These are phyloP conservation scores for Globisporangium carolinianum DNA, from an alignment of 352 stramenopile species.

Conservation along the genomic window DNA sequence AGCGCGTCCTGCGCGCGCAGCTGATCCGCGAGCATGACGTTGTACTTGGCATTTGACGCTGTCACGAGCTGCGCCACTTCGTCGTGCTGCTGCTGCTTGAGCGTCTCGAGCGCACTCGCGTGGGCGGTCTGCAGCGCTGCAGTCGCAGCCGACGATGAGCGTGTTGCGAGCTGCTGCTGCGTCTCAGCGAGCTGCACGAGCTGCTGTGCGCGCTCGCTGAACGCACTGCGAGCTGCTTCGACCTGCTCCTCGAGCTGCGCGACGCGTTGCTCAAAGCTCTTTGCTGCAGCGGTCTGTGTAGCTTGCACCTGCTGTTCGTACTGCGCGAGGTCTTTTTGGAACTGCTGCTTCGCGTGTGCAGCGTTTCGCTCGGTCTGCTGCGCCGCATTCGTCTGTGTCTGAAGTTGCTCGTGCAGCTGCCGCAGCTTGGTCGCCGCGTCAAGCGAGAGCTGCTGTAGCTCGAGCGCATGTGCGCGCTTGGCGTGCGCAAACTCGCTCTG, in stretches of 20 bases:
- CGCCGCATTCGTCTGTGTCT: slow-evolving; percentile 21
- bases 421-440: slow-evolving; percentile 51
- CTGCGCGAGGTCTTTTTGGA: slow-evolving; percentile 26
- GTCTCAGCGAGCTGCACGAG: slow-evolving; percentile 28
- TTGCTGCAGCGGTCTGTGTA: slow-evolving; percentile 10
- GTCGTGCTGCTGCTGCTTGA: slow-evolving; percentile 32
- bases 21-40: slow-evolving; percentile 67
- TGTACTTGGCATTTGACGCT: slow-evolving; percentile 64
- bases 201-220: slow-evolving; percentile 34
- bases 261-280: slow-evolving; percentile 39
- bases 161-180: slow-evolving; percentile 14
- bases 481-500: slow-evolving; percentile 54
- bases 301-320: slow-evolving; percentile 23
- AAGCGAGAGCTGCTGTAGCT: slow-evolving; percentile 41
- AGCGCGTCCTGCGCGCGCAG: slow-evolving; percentile 53
- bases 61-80: slow-evolving; percentile 66
- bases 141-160: slow-evolving; percentile 10
- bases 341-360: slow-evolving; percentile 29
- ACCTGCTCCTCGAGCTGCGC: slow-evolving; percentile 38
- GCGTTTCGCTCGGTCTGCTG: slow-evolving; percentile 24
- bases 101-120: slow-evolving; percentile 19
- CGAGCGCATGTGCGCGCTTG: slow-evolving; percentile 23
- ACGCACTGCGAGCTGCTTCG: slow-evolving; percentile 21
- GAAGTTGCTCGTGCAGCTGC: slow-evolving; percentile 31
- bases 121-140: slow-evolving; percentile 10